Conservation (phyloP, 2,329 filamentous ascomycete genomes). For the Mycosphaerella arachidis region DNA sequence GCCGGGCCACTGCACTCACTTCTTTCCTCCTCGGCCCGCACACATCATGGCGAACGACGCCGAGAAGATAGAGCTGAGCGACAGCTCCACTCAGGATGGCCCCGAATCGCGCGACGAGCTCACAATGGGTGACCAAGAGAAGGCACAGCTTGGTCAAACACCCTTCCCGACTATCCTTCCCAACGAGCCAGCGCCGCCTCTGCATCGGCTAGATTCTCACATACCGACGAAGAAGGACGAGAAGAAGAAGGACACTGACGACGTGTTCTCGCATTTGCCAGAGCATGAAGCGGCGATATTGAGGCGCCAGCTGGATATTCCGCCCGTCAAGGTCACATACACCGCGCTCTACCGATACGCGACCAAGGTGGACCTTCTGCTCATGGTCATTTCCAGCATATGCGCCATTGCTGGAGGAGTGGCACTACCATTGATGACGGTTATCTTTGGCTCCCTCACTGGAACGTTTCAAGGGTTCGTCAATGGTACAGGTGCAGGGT, state of each 20-base stretch:
- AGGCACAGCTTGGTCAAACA: conserved; percentile 27
- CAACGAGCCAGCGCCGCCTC: conserved; percentile 25
- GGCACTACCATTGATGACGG: conserved; percentile 38
- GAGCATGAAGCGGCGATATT: conserved; percentile 36
- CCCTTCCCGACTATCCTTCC: conserved; percentile 28
- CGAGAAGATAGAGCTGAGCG: conserved; percentile 8
- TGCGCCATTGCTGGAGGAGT: conserved; percentile 35
- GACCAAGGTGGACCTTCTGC: conserved; percentile 36
- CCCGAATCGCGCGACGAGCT: conserved; percentile 17
- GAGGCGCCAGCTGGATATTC: conserved; percentile 39
- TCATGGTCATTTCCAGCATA: conserved; percentile 39
- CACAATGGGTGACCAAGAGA: conserved; percentile 27
- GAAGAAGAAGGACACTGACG: conserved; percentile 24
- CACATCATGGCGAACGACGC: conserved; percentile 3
- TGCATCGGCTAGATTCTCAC: conserved; percentile 26
- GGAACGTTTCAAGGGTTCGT: conserved; percentile 66
- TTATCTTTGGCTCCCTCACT: conserved; percentile 71
- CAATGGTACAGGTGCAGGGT: conserved; percentile 38
- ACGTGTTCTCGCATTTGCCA: conserved; percentile 36
- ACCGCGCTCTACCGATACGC: conserved; percentile 43
- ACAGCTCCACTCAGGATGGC: conserved; percentile 20
- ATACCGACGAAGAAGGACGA: conserved; percentile 16
- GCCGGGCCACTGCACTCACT: conserved; percentile 6
- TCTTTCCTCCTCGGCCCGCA: neutral
- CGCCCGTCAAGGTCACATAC: conserved; percentile 41